These are phyloP conservation scores for Antrodiella citrinella DNA, from an alignment of 768 basidiomycete genomes.

Conservation along the genomic window DNA sequence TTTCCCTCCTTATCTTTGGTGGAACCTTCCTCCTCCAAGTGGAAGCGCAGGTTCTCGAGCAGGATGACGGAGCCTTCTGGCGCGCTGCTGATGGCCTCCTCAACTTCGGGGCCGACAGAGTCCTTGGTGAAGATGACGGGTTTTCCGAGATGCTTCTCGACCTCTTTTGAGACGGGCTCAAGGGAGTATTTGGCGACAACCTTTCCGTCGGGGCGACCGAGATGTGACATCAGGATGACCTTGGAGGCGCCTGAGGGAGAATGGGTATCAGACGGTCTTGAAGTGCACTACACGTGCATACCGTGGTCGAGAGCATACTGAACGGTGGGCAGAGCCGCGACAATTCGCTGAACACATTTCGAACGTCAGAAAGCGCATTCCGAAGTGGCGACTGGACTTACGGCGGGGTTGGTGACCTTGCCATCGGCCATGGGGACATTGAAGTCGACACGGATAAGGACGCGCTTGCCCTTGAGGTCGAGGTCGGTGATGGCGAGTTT, in stretches of 20 bases:
- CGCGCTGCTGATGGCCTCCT: conserved; percentile 65
- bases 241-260: conserved; percentile 55
- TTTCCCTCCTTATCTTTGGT: conserved; percentile 89
- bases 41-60: conserved; percentile 96
- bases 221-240: conserved; percentile 94
- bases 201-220: conserved; percentile 94
- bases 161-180: conserved; percentile 74
- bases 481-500: conserved; percentile 92
- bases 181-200: conserved; percentile 85
- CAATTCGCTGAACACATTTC: conserved; percentile 68
- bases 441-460: conserved; percentile 94
- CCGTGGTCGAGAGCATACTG: conserved; percentile 87
- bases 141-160: conserved; percentile 64
- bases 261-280: conserved; percentile 4
- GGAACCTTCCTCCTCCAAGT: conserved; percentile 96
- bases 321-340: conserved; percentile 93
- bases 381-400: conserved; percentile 34
- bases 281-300: conserved; percentile 19
- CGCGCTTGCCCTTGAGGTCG: conserved; percentile 78
- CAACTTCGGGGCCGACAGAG: conserved; percentile 80
- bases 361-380: conserved; percentile 2
- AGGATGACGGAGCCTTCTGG: conserved; percentile 70
- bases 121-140: conserved; percentile 77
- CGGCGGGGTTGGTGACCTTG: conserved; percentile 93
- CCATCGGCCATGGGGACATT: conserved; percentile 89